Percentiles rank a stretch among this genome's conserved stretches.
Conservation (phyloP, 306 rosid genomes). For the Luffa aegyptiaca region DNA sequence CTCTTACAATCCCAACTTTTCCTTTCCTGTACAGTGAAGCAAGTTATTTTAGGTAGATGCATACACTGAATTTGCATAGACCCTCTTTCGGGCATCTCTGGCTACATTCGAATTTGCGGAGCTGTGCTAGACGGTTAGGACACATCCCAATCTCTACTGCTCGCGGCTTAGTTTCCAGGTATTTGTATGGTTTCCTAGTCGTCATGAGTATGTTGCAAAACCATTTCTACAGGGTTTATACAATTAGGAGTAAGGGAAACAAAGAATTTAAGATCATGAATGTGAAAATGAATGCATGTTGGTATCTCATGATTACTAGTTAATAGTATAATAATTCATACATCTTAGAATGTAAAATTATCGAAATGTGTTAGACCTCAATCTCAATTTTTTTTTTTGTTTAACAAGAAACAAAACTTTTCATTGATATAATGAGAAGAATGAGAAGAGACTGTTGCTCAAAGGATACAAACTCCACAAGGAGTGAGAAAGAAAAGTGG, state of each 20-base stretch:
- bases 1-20: not conserved
- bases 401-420: too few relatives aligned
- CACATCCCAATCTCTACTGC: not conserved
- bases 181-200: not conserved
- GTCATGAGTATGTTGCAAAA: not conserved
- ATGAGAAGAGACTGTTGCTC: too few relatives aligned
- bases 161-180: not conserved
- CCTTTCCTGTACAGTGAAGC: not conserved
- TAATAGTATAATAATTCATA: not conserved
- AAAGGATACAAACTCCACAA: too few relatives aligned
- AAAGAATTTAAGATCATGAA: not conserved
- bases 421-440: too few relatives aligned
- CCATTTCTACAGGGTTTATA: not conserved
- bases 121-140: not conserved
- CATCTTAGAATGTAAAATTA: not conserved
- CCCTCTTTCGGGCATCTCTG: slow-evolving; percentile 3
- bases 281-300: not conserved
- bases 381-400: not conserved
- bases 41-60: not conserved
- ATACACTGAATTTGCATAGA: not conserved
- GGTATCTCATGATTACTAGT: not conserved
- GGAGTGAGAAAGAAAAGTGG: too few relatives aligned
- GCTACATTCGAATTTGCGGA: not conserved
- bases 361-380: not conserved
- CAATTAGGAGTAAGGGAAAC: not conserved